These are phyloP conservation scores for Rosa lucieae DNA, from an alignment of 306 rosid species.

Conservation along the genomic window DNA sequence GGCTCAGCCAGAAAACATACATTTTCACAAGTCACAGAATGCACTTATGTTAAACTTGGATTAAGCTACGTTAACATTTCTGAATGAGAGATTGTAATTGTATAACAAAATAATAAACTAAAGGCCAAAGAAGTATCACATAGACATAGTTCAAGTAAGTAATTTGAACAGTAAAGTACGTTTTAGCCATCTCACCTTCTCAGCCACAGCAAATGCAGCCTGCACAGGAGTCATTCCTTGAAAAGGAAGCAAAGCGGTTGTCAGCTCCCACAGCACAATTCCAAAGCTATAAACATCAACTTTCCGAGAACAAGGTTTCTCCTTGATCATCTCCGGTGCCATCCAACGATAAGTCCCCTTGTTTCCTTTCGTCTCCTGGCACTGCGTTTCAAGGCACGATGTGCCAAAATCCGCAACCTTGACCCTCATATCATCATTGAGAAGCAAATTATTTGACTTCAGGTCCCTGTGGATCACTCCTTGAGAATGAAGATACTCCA, in stretches of 20 bases:
- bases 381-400: constrained; percentile 88
- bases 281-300: constrained; percentile 97
- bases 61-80: background rate
- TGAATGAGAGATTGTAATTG: background rate
- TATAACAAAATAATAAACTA: background rate
- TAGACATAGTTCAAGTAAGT: background rate
- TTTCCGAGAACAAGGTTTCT: constrained; percentile 76
- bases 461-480: constrained; percentile 97
- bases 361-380: constrained; percentile 91
- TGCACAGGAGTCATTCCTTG: constrained; percentile 99
- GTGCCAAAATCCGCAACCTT: constrained; percentile 98
- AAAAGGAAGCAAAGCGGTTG: constrained; percentile 86
- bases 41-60: background rate
- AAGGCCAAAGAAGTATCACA: background rate
- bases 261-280: constrained; percentile 96
- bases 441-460: constrained; percentile 89
- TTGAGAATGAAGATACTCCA: constrained; percentile 98
- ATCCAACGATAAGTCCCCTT: constrained; percentile 98
- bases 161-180: background rate
- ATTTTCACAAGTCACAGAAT: background rate
- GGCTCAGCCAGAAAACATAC: background rate
- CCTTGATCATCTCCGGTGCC: constrained; percentile 99
- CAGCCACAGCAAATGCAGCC: constrained; percentile 98
- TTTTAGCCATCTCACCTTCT: constrained; percentile 60
- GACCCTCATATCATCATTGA: constrained; percentile 96